phyloP scores from a whole-genome alignment of 2,329 filamentous ascomycete genomes.

The Scedosporium aurantiacum region DNA sequence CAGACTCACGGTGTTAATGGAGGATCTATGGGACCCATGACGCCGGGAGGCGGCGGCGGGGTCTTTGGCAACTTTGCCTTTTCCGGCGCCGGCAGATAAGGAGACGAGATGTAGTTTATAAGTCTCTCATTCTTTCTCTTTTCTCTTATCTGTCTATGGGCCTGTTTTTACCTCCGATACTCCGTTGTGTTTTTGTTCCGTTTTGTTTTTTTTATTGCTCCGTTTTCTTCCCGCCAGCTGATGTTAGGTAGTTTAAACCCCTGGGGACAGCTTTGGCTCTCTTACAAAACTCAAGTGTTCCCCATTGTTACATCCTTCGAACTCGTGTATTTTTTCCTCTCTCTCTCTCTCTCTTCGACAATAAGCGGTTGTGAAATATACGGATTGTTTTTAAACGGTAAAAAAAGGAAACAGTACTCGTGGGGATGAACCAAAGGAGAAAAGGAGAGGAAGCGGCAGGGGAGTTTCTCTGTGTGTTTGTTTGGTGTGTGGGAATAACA shows the following conservation, averaged over 20 bases:
- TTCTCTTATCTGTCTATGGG: slow-evolving; percentile 7
- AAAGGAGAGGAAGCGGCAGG: too few relatives aligned
- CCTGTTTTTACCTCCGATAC: slow-evolving; percentile 2
- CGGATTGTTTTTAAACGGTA: too few relatives aligned
- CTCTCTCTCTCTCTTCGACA: too few relatives aligned
- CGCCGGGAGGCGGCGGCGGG: slow-evolving; percentile 63
- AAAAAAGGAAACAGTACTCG: too few relatives aligned
- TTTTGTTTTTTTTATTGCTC: slow-evolving; percentile 6
- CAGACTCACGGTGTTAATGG: slow-evolving; percentile 46
- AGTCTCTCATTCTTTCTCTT: neutral
- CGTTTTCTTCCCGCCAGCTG: neutral
- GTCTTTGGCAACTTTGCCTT: slow-evolving; percentile 65
- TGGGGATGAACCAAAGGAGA: too few relatives aligned
- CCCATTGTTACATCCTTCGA: too few relatives aligned
- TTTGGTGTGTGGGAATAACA: too few relatives aligned
- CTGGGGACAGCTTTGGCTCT: too few relatives aligned
- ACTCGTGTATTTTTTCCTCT: too few relatives aligned
- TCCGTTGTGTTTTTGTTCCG: neutral
- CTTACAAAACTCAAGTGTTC: too few relatives aligned
- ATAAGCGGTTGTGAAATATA: too few relatives aligned
- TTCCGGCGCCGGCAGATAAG: slow-evolving; percentile 24
- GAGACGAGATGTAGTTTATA: neutral
- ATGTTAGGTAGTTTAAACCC: neutral
- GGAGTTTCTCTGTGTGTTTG: too few relatives aligned
- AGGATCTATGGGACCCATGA: slow-evolving; percentile 58